Conservation (phyloP, 306 rosid species). For the Medicago arabica region DNA sequence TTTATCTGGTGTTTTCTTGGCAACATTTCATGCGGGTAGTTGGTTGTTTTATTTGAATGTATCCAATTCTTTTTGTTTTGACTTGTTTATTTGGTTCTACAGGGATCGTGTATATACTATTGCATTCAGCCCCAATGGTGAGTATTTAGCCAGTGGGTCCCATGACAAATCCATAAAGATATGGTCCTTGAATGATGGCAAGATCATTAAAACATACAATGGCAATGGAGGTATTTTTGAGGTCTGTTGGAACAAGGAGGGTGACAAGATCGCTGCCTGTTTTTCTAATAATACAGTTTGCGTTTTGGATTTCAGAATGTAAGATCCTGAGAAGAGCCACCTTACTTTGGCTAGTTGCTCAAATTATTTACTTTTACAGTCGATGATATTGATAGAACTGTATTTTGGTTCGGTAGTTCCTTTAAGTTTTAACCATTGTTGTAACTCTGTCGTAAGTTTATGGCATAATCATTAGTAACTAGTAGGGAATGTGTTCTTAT, state of each 20-base stretch:
- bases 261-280: slow-evolving; percentile 92
- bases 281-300: slow-evolving; percentile 91
- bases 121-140: slow-evolving; percentile 94
- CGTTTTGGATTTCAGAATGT: slow-evolving; percentile 68
- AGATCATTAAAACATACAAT: slow-evolving; percentile 77
- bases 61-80: neutral
- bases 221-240: slow-evolving; percentile 98
- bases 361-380: slow-evolving; percentile 18
- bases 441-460: neutral
- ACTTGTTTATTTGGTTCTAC: slow-evolving; percentile 33
- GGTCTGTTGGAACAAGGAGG: slow-evolving; percentile 94
- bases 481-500: neutral
- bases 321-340: slow-evolving; percentile 21
- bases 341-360: slow-evolving; percentile 19
- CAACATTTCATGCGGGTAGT: no score
- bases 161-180: slow-evolving; percentile 82
- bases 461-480: neutral
- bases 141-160: slow-evolving; percentile 87
- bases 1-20: no score
- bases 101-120: slow-evolving; percentile 94
- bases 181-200: slow-evolving; percentile 93
- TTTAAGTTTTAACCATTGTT: slow-evolving; percentile 1
- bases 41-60: neutral
- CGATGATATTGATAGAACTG: slow-evolving; percentile 28
- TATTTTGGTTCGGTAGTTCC: slow-evolving; percentile 29